Evolutionary conservation across 106 monocot species (phyloP).

Genomic region (Dendrobium officinale): DNA sequence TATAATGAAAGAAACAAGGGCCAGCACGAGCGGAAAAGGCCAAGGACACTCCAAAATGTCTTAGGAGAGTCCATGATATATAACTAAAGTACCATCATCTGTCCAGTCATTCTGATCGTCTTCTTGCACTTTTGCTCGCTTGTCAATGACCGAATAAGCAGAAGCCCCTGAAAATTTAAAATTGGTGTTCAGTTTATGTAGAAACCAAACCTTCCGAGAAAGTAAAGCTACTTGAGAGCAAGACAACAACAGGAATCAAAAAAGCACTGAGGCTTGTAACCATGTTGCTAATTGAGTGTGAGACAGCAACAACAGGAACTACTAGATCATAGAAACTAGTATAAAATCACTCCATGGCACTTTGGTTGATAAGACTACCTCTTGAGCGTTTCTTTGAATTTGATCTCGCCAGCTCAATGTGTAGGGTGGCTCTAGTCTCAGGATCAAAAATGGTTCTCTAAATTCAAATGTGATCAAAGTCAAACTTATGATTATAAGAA

Average conservation of each 20-base stretch:
- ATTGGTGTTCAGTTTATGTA: neutral
- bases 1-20: neutral
- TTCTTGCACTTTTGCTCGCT: slow-evolving; percentile 32
- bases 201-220: neutral
- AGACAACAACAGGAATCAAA: neutral
- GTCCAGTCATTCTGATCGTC: slow-evolving; percentile 24
- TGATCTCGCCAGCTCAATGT: slow-evolving; percentile 85
- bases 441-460: slow-evolving; percentile 68
- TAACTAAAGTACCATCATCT: slow-evolving; percentile 45
- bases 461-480: neutral
- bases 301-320: neutral
- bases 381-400: slow-evolving; percentile 61
- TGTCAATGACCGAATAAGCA: slow-evolving; percentile 61
- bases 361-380: slow-evolving; percentile 27
- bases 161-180: slow-evolving; percentile 34
- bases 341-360: neutral
- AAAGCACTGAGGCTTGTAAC: neutral
- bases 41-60: neutral
- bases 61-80: neutral
- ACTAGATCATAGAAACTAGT: neutral
- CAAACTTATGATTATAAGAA: neutral
- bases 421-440: slow-evolving; percentile 46
- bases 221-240: neutral
- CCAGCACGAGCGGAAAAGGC: neutral
- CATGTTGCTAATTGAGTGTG: neutral